Evolutionary conservation across 495 filamentous ascomycete genomes (phyloP).

Genomic region (Aspergillus nidulans): DNA sequence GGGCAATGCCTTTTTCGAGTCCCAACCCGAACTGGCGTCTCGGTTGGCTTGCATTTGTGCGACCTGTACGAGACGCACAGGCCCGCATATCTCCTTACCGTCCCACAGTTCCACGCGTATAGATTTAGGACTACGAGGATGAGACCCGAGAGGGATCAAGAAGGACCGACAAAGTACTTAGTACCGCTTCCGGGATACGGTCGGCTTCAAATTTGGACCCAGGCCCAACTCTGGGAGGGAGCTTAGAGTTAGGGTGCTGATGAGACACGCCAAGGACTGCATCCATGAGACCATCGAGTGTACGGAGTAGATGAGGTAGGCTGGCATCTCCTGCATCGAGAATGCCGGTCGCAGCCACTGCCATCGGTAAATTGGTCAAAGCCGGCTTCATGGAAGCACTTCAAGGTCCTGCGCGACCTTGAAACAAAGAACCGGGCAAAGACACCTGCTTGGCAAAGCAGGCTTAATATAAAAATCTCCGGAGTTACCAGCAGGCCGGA

Average conservation of each 20-base stretch:
- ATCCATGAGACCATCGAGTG: not conserved
- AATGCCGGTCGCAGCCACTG: not conserved
- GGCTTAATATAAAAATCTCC: not conserved
- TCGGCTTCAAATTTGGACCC: not conserved
- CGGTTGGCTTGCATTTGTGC: constrained; percentile 19
- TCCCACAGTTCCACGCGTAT: not conserved
- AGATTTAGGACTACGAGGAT: not conserved
- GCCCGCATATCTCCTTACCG: constrained; percentile 11
- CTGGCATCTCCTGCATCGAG: not conserved
- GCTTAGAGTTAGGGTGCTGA: not conserved
- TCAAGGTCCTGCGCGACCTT: not conserved
- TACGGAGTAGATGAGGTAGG: not conserved
- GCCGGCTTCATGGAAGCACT: not conserved
- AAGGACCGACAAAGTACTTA: too few species aligned
- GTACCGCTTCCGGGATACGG: not conserved
- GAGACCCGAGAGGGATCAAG: not conserved
- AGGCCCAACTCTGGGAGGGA: not conserved
- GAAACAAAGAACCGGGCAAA: not conserved
- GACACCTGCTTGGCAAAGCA: not conserved
- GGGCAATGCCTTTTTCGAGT: not conserved
- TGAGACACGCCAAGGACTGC: constrained; percentile 8
- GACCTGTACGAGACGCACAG: constrained; percentile 16
- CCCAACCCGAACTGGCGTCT: constrained; percentile 2
- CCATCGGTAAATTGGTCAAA: not conserved
- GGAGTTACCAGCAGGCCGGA: constrained; percentile 1